These are phyloP conservation scores for Quercus wislizeni DNA, from an alignment of 306 rosid species.

Conservation along the genomic window DNA sequence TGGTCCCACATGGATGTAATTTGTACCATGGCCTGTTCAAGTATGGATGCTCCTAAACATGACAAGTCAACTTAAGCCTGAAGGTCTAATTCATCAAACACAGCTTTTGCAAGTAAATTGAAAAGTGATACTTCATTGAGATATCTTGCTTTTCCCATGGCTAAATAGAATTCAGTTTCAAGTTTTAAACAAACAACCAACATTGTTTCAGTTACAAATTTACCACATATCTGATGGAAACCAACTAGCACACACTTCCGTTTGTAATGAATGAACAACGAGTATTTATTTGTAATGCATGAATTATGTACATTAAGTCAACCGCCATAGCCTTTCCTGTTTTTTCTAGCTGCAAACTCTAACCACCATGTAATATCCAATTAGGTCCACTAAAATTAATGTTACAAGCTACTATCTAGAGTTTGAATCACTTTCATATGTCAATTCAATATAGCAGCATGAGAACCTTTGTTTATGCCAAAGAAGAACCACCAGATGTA, in stretches of 20 bases:
- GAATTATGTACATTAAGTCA: neutral
- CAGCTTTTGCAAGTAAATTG: neutral
- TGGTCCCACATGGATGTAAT: slow-evolving; percentile 87
- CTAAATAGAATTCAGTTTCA: neutral
- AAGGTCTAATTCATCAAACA: neutral
- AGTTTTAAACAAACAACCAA: neutral
- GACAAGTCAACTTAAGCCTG: neutral
- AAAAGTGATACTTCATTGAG: neutral
- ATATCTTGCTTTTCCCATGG: neutral
- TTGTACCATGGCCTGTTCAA: slow-evolving; percentile 87
- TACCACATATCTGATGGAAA: too few relatives aligned
- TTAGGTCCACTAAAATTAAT: too few relatives aligned
- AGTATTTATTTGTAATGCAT: neutral
- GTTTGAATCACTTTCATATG: too few relatives aligned
- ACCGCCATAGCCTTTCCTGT: neutral
- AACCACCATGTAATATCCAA: too few relatives aligned
- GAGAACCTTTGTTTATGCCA: neutral
- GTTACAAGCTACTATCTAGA: too few relatives aligned
- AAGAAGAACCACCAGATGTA: neutral
- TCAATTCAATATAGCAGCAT: neutral
- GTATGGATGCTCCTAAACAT: slow-evolving; percentile 77
- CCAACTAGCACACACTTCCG: too few relatives aligned
- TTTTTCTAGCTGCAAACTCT: too few relatives aligned
- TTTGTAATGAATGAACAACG: neutral
- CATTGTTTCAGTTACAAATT: neutral